Evolutionary conservation across 768 basidiomycete genomes (phyloP).

Genomic region (Tremella fuciformis): DNA sequence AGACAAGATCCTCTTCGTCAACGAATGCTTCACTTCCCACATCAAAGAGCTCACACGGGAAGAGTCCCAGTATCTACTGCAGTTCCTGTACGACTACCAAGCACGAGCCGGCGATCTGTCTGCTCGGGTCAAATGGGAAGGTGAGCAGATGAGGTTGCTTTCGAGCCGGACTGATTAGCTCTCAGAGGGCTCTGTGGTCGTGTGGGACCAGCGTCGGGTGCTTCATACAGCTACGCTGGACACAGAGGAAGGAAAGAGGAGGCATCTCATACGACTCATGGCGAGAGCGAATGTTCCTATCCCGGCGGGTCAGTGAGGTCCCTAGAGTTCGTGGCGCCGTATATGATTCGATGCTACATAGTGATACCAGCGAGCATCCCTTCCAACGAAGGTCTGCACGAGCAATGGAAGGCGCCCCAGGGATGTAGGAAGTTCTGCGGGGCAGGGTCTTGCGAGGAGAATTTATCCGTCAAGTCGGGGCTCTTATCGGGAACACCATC

Average conservation of each 20-base stretch:
- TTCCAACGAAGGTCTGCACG: too few species aligned
- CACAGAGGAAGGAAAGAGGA: conserved; percentile 7
- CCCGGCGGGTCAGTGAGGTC: neutral
- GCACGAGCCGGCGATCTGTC: neutral
- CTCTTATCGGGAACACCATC: too few species aligned
- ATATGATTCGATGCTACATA: too few species aligned
- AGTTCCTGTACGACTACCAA: neutral
- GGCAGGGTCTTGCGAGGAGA: too few species aligned
- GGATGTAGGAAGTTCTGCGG: too few species aligned
- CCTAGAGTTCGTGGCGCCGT: too few species aligned
- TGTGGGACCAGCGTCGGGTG: conserved; percentile 17
- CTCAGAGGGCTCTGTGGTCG: conserved; percentile 11
- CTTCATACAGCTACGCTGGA: conserved; percentile 14
- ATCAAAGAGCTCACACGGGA: neutral
- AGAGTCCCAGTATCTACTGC: neutral
- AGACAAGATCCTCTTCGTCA: conserved; percentile 14
- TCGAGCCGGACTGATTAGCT: neutral
- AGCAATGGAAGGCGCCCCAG: too few species aligned
- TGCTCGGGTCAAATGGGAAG: conserved; percentile 5
- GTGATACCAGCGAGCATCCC: too few species aligned
- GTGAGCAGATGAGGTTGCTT: too few species aligned
- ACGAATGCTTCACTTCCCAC: conserved; percentile 6
- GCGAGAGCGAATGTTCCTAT: neutral
- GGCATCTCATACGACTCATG: conserved; percentile 16
- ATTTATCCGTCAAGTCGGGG: too few species aligned